These are phyloP conservation scores for Yarrowia deformans DNA, from an alignment of 805 yeast genomes.

Conservation along the genomic window DNA sequence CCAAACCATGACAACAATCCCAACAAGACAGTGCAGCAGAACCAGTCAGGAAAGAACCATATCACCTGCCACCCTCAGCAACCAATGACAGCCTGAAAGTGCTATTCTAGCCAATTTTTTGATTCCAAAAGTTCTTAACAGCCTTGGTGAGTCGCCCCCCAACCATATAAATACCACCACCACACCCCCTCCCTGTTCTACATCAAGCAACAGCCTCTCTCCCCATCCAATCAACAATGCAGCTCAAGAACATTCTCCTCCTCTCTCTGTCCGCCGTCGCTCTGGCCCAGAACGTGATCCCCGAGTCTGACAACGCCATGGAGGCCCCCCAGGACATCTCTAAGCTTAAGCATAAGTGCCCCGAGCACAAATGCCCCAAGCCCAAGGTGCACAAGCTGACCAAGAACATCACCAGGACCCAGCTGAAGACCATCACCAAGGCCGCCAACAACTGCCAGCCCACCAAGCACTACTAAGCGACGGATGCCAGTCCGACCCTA, in stretches of 20 bases:
- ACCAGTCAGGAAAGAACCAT: not conserved
- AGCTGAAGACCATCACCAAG: conserved; percentile 17
- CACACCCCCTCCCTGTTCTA: not conserved
- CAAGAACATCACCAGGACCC: conserved; percentile 35
- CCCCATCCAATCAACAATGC: conserved; percentile 24
- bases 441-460: conserved; percentile 31
- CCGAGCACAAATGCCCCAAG: conserved; percentile 33
- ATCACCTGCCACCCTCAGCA: too few species aligned
- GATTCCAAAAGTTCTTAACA: too few species aligned
- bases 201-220: conserved; percentile 30
- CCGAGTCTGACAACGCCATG: conserved; percentile 19
- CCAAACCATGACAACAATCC: not conserved
- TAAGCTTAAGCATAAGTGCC: conserved; percentile 34
- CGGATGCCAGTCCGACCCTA: too few species aligned
- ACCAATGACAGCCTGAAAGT: too few species aligned
- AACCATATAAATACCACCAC: conserved; percentile 31
- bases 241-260: conserved; percentile 36
- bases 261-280: conserved; percentile 38
- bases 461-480: not conserved
- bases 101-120: conserved; percentile 5
- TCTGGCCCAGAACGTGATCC: conserved; percentile 23
- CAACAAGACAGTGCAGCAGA: not conserved
- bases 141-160: too few species aligned
- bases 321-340: conserved; percentile 33
- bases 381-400: conserved; percentile 33